These are phyloP conservation scores for Bullera alba DNA, from an alignment of 768 basidiomycete species.

Conservation along the genomic window DNA sequence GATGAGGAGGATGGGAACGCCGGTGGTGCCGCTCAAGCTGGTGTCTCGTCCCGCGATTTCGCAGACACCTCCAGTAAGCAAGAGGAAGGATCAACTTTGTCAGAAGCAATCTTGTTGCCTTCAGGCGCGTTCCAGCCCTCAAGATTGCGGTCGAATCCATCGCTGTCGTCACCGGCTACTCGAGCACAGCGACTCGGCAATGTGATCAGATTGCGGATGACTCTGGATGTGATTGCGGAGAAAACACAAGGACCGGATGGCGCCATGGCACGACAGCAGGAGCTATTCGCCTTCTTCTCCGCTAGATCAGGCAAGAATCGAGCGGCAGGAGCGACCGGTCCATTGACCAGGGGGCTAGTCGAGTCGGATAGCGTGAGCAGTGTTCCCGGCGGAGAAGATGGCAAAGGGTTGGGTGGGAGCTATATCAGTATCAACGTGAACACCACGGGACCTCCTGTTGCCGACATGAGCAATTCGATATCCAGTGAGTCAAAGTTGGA, in stretches of 20 bases:
- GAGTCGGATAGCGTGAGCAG: slow-evolving; percentile 10
- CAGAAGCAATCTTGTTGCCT: slow-evolving; percentile 5
- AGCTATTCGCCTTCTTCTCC: slow-evolving; percentile 79
- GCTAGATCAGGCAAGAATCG: slow-evolving; percentile 49
- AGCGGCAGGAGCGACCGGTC: background rate
- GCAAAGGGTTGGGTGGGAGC: slow-evolving; percentile 32
- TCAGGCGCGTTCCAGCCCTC: slow-evolving; percentile 10
- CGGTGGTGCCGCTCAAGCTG: background rate
- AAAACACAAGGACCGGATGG: slow-evolving; percentile 76
- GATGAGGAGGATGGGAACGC: slow-evolving; percentile 1
- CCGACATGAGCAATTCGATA: background rate
- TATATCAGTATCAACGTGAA: slow-evolving; percentile 27
- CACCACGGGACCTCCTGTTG: background rate
- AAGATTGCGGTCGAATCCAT: slow-evolving; percentile 23
- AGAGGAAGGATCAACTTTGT: background rate
- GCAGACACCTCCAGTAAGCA: background rate
- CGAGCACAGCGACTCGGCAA: slow-evolving; percentile 63
- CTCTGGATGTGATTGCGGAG: slow-evolving; percentile 72
- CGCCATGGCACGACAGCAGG: slow-evolving; percentile 71
- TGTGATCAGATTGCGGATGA: slow-evolving; percentile 77
- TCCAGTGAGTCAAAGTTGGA: too few relatives aligned
- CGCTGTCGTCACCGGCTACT: slow-evolving; percentile 51
- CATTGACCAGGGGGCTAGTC: slow-evolving; percentile 5
- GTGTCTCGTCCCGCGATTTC: slow-evolving; percentile 28
- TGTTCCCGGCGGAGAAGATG: background rate